Conservation (phyloP, 2,329 filamentous ascomycete genomes). For the Dothideomycetidae sp. region DNA sequence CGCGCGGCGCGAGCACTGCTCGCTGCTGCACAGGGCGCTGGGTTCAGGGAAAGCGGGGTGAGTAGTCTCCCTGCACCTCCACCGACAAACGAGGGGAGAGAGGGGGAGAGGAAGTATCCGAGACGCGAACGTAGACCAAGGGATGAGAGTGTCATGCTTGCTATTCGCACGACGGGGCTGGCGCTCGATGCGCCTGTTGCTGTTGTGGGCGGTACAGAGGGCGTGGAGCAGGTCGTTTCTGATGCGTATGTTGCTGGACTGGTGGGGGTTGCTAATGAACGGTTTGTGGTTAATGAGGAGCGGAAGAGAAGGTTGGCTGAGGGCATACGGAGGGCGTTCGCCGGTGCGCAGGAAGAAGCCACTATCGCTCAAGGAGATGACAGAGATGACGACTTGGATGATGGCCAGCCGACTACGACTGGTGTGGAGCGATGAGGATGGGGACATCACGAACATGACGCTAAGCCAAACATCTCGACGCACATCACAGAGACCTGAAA, state of each 20-base stretch:
- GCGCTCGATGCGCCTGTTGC: conserved; percentile 72
- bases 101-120: conserved; percentile 7
- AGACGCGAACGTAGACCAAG: conserved; percentile 3
- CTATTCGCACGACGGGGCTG: conserved; percentile 69
- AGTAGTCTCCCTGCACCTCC: conserved; percentile 40
- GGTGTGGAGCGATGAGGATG: no score
- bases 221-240: conserved; percentile 44
- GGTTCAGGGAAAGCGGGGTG: conserved; percentile 82
- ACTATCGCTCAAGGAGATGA: no score
- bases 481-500: no score
- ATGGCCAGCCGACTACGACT: no score
- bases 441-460: no score
- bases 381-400: no score
- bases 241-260: conserved; percentile 54
- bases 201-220: conserved; percentile 26
- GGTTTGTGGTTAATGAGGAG: conserved; percentile 55
- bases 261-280: conserved; percentile 55
- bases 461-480: no score
- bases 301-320: conserved; percentile 51
- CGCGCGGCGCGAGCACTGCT: conserved; percentile 62
- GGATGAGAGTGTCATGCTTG: conserved; percentile 55
- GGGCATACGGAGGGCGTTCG: conserved; percentile 3
- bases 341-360: no score
- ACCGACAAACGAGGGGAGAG: not conserved
- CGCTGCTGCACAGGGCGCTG: conserved; percentile 60